phyloP scores from a whole-genome alignment of 257 asterid species.

The Penstemon davidsonii region DNA sequence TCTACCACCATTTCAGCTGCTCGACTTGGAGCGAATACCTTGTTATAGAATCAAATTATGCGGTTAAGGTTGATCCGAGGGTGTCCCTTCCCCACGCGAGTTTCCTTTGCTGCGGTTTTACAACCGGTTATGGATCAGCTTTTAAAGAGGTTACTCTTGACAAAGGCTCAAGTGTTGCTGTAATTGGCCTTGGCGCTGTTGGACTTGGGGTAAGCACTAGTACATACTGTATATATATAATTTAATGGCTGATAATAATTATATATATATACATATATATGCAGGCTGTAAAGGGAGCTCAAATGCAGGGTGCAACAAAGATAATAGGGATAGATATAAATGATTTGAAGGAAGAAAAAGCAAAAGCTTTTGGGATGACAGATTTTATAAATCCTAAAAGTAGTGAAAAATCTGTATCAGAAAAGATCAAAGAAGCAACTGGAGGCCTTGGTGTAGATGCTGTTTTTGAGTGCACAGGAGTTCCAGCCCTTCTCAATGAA shows the following conservation, averaged over 20 bases:
- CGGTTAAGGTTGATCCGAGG: conserved; percentile 58
- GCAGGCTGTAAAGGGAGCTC: conserved; percentile 66
- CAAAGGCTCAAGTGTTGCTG: conserved; percentile 75
- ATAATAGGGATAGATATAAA: conserved; percentile 71
- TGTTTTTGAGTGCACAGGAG: conserved; percentile 71
- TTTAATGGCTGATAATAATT: background rate
- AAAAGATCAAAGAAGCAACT: conserved; percentile 62
- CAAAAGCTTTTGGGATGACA: conserved; percentile 59
- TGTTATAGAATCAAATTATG: conserved; percentile 57
- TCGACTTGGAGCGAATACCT: conserved; percentile 79
- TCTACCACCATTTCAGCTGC: conserved; percentile 65
- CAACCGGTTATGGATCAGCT: conserved; percentile 68
- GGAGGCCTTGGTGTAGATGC: conserved; percentile 75
- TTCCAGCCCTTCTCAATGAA: conserved; percentile 58
- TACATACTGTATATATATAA: background rate
- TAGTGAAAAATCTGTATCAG: conserved; percentile 50
- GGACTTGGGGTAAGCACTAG: conserved; percentile 52
- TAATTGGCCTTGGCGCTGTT: conserved; percentile 83
- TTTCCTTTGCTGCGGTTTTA: conserved; percentile 77
- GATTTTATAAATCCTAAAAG: conserved; percentile 64
- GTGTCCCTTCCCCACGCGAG: conserved; percentile 62
- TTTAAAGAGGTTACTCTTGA: conserved; percentile 48
- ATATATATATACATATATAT: background rate
- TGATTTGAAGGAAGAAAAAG: conserved; percentile 53
- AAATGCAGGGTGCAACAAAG: conserved; percentile 50